phyloP scores from a whole-genome alignment of 73 alveolate species.

The Paramecium bursaria region DNA sequence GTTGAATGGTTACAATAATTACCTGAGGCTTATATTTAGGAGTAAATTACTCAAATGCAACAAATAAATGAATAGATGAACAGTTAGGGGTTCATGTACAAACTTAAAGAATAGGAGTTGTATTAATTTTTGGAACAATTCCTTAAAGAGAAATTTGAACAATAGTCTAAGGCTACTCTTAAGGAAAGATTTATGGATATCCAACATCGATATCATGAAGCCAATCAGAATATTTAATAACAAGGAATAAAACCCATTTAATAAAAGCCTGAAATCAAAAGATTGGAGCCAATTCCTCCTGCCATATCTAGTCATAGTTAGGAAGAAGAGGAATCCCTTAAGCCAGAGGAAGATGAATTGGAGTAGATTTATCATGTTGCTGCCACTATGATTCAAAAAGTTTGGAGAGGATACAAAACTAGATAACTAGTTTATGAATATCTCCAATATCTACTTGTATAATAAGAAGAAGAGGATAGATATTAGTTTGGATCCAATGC shows the following conservation, averaged over 20 bases:
- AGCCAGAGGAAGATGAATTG: slow-evolving; percentile 41
- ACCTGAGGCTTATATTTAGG: slow-evolving; percentile 52
- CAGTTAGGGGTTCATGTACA: slow-evolving; percentile 18
- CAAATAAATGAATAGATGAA: slow-evolving; percentile 42
- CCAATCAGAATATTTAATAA: no score
- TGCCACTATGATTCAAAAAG: slow-evolving; percentile 66
- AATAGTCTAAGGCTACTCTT: slow-evolving; percentile 28
- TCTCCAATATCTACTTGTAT: slow-evolving; percentile 3
- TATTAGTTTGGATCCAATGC: no score
- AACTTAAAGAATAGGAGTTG: slow-evolving; percentile 32
- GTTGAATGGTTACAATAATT: slow-evolving; percentile 27
- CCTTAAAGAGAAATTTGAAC: slow-evolving; percentile 31
- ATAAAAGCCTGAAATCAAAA: no score
- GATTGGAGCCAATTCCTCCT: no score
- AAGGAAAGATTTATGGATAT: slow-evolving; percentile 34
- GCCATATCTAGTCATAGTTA: background rate
- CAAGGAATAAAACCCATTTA: no score
- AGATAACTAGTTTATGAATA: slow-evolving; percentile 34
- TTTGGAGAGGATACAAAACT: slow-evolving; percentile 67
- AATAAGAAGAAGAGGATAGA: slow-evolving; percentile 56
- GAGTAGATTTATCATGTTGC: slow-evolving; percentile 55
- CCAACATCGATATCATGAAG: slow-evolving; percentile 13
- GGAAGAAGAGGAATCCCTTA: background rate
- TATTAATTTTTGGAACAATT: slow-evolving; percentile 51
- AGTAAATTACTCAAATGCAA: slow-evolving; percentile 22